phyloP scores from a whole-genome alignment of 345 rosid genomes.

The Corchorus capsularis region DNA sequence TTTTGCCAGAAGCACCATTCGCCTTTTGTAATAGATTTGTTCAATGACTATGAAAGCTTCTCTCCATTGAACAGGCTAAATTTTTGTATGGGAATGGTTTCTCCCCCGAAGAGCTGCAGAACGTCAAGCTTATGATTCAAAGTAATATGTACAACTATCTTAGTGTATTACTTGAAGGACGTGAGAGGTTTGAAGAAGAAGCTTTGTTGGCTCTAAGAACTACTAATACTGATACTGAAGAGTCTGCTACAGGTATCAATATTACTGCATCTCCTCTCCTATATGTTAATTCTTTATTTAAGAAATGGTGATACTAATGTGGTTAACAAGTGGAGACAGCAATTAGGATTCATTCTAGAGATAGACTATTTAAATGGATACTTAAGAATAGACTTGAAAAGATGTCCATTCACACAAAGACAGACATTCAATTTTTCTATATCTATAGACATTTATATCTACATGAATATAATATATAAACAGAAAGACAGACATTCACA shows the following conservation, averaged over 20 bases:
- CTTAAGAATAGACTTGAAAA: not conserved
- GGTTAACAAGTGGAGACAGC: not conserved
- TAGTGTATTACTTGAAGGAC: slow-evolving; percentile 64
- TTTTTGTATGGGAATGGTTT: slow-evolving; percentile 56
- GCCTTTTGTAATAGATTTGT: not conserved
- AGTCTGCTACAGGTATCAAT: slow-evolving; percentile 41
- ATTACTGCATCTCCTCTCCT: not conserved
- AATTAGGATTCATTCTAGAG: not conserved
- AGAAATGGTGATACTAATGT: not conserved
- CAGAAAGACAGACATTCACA: too few relatives aligned
- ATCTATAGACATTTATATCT: not conserved
- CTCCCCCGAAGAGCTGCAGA: slow-evolving; percentile 53
- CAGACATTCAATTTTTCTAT: not conserved
- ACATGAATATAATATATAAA: not conserved
- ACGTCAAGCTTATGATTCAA: slow-evolving; percentile 65
- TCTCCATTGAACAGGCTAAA: slow-evolving; percentile 42
- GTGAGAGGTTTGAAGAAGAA: slow-evolving; percentile 69
- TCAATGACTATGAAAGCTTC: too few relatives aligned
- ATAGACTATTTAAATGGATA: not conserved
- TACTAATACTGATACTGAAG: slow-evolving; percentile 27
- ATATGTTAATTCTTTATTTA: too few relatives aligned
- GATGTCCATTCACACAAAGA: not conserved
- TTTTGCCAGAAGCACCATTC: not conserved
- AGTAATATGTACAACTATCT: slow-evolving; percentile 68
- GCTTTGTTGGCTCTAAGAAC: slow-evolving; percentile 30